These are phyloP conservation scores for Zizania palustris DNA, from an alignment of 202 grass and related monocot genomes.

Conservation along the genomic window DNA sequence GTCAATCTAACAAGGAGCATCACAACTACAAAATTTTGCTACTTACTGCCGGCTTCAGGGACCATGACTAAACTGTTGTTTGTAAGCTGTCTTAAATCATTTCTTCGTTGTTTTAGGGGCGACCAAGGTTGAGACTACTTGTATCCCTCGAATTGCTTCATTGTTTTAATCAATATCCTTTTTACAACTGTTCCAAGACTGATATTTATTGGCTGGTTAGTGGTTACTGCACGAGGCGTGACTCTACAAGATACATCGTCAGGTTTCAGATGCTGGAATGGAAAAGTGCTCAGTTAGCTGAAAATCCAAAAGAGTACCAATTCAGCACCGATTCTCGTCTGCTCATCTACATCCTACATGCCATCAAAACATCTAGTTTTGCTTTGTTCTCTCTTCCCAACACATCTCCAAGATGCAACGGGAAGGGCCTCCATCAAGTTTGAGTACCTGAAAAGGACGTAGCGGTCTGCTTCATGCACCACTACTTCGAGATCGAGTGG, in stretches of 20 bases:
- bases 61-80: neutral
- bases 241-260: neutral
- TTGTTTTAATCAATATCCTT: neutral
- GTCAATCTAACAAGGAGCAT: neutral
- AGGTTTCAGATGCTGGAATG: neutral
- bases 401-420: neutral
- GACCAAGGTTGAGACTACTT: neutral
- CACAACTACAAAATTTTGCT: slow-evolving; percentile 6
- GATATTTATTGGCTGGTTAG: neutral
- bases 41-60: neutral
- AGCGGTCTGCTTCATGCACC: neutral
- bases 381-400: too few species aligned
- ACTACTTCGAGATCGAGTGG: neutral
- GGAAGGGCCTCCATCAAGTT: neutral
- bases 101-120: slow-evolving; percentile 21
- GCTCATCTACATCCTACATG: neutral
- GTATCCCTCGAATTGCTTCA: slow-evolving; percentile 2
- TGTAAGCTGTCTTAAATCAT: neutral
- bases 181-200: neutral
- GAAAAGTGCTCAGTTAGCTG: neutral
- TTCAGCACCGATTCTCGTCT: neutral
- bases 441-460: slow-evolving; percentile 5
- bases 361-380: neutral
- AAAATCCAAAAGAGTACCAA: neutral
- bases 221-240: neutral